phyloP scores from a whole-genome alignment of 2,329 filamentous ascomycete genomes.

The Neofusicoccum kwambonambiense region DNA sequence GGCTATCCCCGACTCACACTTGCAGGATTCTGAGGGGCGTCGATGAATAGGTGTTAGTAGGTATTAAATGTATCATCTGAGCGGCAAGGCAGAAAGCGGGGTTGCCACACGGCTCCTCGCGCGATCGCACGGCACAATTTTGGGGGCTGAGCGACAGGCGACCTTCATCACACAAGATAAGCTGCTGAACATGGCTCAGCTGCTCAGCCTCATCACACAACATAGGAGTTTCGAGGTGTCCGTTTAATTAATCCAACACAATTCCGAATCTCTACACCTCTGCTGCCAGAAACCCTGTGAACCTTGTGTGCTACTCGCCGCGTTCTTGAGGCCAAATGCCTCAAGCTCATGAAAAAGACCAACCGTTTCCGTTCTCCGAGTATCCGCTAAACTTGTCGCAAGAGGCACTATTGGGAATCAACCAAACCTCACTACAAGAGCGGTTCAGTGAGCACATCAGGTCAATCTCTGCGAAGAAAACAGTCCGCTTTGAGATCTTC shows the following conservation, averaged over 20 bases:
- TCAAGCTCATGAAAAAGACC: neutral
- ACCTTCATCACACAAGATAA: neutral
- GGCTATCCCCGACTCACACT: neutral
- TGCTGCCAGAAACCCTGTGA: neutral
- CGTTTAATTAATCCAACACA: neutral
- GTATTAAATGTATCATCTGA: neutral
- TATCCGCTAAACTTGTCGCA: neutral
- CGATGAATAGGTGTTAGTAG: neutral
- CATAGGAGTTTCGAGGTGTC: neutral
- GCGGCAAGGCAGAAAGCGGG: slow-evolving; percentile 9
- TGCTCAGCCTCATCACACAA: neutral
- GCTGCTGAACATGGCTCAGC: neutral
- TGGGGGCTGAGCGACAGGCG: neutral
- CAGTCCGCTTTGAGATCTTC: neutral
- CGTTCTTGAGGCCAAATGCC: neutral
- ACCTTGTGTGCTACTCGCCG: neutral
- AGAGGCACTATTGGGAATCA: neutral
- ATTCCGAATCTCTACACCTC: neutral
- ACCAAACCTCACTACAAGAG: neutral
- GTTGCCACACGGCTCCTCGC: neutral
- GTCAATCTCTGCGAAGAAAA: neutral
- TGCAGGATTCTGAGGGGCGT: neutral
- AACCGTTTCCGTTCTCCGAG: neutral
- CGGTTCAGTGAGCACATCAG: neutral
- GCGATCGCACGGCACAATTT: neutral